Base-by-base conservation (phyloP, 169 alveolate genomes). In the Plasmodium reichenowi region DNA sequence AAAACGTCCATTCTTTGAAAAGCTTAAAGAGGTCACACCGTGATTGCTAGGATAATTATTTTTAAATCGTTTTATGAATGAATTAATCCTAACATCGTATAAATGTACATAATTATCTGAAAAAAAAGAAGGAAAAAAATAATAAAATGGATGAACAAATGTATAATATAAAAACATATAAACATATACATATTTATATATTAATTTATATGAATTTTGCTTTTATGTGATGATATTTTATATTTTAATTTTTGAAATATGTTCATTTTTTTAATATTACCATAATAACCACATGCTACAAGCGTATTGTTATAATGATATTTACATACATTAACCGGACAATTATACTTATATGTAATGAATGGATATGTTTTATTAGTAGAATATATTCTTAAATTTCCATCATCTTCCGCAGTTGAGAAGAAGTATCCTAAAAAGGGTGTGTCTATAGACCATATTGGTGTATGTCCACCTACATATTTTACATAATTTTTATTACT, bases 401-500 rank as follows among this genome's bases (percentile, higher is more conserved):
- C 91, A 68, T 83, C 91, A 68, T 83, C 91, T 59, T 83, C 91
- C 58, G 74, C 56, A 5, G 91, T 54, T 29, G 85, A 68, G 70
- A 83, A 83, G 45, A 83, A 83, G 64, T 52, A 68, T 22, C 91
- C 91, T 45, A 83, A 68, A 58, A 83, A 83, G 45, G 91, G 85
- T 15, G 91, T 83, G 24, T 83, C 91, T 2, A 83, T 58, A 17
- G 83, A 83, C 91, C 91, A 83, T 54, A 83, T 68, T 9, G 91
- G 91, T 67, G 91, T 83, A 47, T 83, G 64, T 4, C 91, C 91
- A 12, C 91, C 91, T 26, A 70, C 80, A 83, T 83, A 83, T 17
- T 67, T 83, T n/a, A 83, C 91, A 83, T 83, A 83, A 68, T 83
- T 83, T 67, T 58, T 83, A 48, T 83, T 83, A 83, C 83, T 83